Conservation (phyloP, 1,284 basidiomycete species). For the Jaminaea rosea region DNA sequence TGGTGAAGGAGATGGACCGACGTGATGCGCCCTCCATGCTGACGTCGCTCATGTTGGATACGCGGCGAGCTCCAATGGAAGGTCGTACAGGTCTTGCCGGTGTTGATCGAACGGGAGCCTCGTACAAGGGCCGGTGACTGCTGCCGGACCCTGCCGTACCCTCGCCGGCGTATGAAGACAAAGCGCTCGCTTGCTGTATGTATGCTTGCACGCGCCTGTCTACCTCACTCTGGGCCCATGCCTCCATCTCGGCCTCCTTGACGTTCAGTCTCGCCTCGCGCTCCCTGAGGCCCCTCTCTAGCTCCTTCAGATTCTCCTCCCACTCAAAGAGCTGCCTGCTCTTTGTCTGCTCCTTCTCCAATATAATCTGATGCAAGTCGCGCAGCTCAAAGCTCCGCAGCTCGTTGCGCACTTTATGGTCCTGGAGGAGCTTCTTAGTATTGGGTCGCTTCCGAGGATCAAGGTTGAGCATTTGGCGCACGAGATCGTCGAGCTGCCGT, state of each 20-base stretch:
- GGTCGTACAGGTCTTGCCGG: not conserved
- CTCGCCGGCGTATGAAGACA: not conserved
- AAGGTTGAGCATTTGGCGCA: constrained; percentile 65
- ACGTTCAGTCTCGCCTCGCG: constrained; percentile 4
- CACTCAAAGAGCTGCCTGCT: not conserved
- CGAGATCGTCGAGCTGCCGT: constrained; percentile 60
- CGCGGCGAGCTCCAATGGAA: not conserved
- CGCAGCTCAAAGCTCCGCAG: constrained; percentile 12
- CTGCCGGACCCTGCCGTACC: not conserved
- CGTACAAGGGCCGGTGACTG: not conserved
- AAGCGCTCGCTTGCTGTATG: not conserved
- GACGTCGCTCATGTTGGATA: not conserved
- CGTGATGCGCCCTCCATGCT: not conserved
- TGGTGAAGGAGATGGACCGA: no score
- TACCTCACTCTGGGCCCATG: not conserved
- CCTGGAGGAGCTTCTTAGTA: constrained; percentile 64
- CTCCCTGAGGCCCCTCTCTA: not conserved
- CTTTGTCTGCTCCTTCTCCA: no score
- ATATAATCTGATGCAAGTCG: not conserved
- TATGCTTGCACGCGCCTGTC: constrained; percentile 3
- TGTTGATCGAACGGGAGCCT: not conserved
- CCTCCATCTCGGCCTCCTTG: constrained; percentile 10
- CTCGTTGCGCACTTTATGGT: constrained; percentile 65
- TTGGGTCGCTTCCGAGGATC: constrained; percentile 69
- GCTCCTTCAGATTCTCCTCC: constrained; percentile 1